Conservation (phyloP, 768 basidiomycete species). For the Ramaria rubella region DNA sequence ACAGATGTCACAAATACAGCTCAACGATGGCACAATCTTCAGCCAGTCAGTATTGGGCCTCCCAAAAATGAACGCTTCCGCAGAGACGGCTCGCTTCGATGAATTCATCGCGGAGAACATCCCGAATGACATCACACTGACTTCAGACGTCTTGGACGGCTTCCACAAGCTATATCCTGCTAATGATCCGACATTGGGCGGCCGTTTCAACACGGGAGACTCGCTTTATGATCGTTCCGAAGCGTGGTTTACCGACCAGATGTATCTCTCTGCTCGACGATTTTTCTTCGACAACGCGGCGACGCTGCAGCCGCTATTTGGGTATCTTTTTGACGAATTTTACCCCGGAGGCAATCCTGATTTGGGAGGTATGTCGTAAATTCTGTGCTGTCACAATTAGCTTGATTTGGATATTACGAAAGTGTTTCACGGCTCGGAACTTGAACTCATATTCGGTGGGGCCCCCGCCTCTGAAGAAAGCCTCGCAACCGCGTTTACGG, state of each 20-base stretch:
- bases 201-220: constrained; percentile 52
- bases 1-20: constrained; percentile 28
- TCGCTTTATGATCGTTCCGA: constrained; percentile 49
- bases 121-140: constrained; percentile 45
- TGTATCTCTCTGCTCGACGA: constrained; percentile 47
- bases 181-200: constrained; percentile 41
- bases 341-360: constrained; percentile 45
- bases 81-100: constrained; percentile 39
- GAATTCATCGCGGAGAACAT: constrained; percentile 41
- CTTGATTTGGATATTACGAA: background rate
- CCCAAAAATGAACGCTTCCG: constrained; percentile 27
- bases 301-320: constrained; percentile 42
- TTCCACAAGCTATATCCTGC: constrained; percentile 40
- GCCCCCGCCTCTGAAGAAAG: constrained; percentile 37
- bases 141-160: constrained; percentile 31
- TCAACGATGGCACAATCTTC: constrained; percentile 49
- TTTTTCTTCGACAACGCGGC: constrained; percentile 45
- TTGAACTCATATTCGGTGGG: constrained; percentile 43
- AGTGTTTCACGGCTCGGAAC: constrained; percentile 48
- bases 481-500: constrained; percentile 43
- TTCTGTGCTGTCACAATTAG: background rate
- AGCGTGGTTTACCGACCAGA: constrained; percentile 53
- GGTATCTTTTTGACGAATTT: constrained; percentile 51
- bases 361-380: constrained; percentile 35
- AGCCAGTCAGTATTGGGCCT: constrained; percentile 34